These are phyloP conservation scores for Mucor saturninus DNA, from an alignment of 371 early-diverging fungal species.

Conservation along the genomic window DNA sequence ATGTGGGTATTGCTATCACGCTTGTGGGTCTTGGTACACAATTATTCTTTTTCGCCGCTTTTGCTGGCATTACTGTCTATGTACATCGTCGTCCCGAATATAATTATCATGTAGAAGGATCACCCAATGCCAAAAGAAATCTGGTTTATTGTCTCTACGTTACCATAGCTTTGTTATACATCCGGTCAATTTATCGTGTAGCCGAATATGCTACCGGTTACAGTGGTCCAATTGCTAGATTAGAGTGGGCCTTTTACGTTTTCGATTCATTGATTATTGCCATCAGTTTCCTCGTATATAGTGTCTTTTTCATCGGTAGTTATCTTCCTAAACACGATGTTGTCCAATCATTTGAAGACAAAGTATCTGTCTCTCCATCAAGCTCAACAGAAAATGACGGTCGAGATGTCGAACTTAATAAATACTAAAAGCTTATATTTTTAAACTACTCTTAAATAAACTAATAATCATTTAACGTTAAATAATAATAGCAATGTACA, in stretches of 20 bases:
- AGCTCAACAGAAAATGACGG: too few relatives aligned
- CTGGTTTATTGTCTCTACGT: conserved; percentile 14
- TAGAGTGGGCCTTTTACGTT: conserved; percentile 30
- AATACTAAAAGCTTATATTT: too few relatives aligned
- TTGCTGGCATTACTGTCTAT: conserved; percentile 22
- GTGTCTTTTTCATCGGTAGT: conserved; percentile 8
- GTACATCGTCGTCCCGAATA: conserved; percentile 17
- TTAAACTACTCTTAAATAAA: too few relatives aligned
- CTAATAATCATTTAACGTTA: too few relatives aligned
- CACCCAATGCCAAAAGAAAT: conserved; percentile 12
- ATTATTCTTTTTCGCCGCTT: conserved; percentile 25
- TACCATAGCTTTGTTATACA: conserved; percentile 18
- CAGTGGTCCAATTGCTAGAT: conserved; percentile 9
- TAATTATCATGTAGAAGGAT: conserved; percentile 12
- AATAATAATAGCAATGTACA: too few relatives aligned
- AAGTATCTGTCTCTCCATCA: too few relatives aligned
- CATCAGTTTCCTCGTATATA: conserved; percentile 7
- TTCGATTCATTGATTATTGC: conserved; percentile 19
- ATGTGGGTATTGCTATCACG: conserved; percentile 8
- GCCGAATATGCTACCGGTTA: conserved; percentile 23
- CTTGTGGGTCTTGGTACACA: conserved; percentile 19
- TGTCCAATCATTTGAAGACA: too few relatives aligned
- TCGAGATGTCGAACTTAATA: too few relatives aligned
- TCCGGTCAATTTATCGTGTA: conserved; percentile 28
- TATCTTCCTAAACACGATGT: conserved; percentile 5